Conservation (phyloP, 1,284 basidiomycete species). For the Ustilago bromivora region DNA sequence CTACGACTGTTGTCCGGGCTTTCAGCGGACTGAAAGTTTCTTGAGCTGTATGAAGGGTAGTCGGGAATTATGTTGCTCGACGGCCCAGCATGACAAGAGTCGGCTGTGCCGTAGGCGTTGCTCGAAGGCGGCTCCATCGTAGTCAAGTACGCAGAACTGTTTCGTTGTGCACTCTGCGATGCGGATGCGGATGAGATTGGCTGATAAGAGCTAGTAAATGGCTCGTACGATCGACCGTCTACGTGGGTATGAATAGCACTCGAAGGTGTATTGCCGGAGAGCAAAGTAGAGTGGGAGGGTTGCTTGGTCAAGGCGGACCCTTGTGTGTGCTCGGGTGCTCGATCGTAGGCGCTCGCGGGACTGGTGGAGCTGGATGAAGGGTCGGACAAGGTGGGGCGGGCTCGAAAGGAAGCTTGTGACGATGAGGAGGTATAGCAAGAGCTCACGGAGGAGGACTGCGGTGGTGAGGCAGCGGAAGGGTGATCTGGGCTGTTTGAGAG, state of each 20-base stretch:
- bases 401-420: conserved; percentile 33
- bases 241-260: background rate
- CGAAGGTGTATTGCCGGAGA: background rate
- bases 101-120: conserved; percentile 9
- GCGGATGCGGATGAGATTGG: conserved; percentile 10
- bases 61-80: conserved; percentile 3
- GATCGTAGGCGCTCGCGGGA: conserved; percentile 39
- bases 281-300: background rate
- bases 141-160: conserved; percentile 1
- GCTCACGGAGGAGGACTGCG: conserved; percentile 52
- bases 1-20: conserved; percentile 43
- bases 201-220: background rate
- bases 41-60: conserved; percentile 8
- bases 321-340: conserved; percentile 5
- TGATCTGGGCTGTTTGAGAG: conserved; percentile 40
- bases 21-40: conserved; percentile 10
- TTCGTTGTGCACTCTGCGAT: background rate
- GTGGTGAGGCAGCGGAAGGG: conserved; percentile 43
- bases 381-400: conserved; percentile 29
- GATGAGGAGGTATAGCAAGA: conserved; percentile 48
- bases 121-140: conserved; percentile 26
- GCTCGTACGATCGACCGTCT: conserved; percentile 7
- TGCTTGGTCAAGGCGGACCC: conserved; percentile 19
- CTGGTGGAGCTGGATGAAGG: conserved; percentile 44
- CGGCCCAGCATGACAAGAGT: conserved; percentile 16